phyloP scores from a whole-genome alignment of 352 stramenopile genomes.

The Phytophthora ramorum region DNA sequence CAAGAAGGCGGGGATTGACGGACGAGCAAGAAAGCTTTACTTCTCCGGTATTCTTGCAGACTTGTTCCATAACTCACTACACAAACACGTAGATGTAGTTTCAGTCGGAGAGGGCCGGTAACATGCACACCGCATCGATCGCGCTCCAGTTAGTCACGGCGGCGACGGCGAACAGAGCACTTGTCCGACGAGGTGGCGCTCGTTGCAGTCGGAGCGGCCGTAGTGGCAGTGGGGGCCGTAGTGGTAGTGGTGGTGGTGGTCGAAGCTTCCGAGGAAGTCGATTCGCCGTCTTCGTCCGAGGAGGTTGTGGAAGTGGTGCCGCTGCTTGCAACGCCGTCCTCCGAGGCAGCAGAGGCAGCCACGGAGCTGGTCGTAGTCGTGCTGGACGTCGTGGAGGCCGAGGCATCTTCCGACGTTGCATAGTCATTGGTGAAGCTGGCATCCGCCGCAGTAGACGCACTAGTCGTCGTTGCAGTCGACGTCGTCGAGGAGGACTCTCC shows the following conservation, averaged over 20 bases:
- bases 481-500: slow-evolving; percentile 15
- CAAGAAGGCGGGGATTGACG: not conserved
- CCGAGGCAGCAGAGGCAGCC: not conserved
- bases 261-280: not conserved
- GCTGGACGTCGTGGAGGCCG: slow-evolving; percentile 3
- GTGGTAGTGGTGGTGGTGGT: slow-evolving; percentile 9
- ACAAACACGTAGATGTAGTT: slow-evolving; percentile 1
- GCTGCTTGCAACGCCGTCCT: not conserved
- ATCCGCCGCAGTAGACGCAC: slow-evolving; percentile 18
- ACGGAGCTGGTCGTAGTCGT: slow-evolving; percentile 8
- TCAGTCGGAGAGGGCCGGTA: not conserved
- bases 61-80: slow-evolving; percentile 5
- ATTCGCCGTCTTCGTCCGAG: too few species aligned
- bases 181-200: slow-evolving; percentile 10
- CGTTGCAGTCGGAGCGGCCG: slow-evolving; percentile 1
- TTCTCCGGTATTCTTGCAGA: too few species aligned
- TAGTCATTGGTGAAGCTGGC: slow-evolving; percentile 25
- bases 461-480: slow-evolving; percentile 14
- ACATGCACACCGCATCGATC: not conserved
- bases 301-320: not conserved
- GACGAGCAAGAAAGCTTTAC: not conserved
- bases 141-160: not conserved
- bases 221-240: not conserved
- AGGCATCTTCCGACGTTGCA: slow-evolving; percentile 25
- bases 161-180: slow-evolving; percentile 15